These are phyloP conservation scores for Musa itinerans DNA, from an alignment of 176 grass and related monocot species.

Conservation along the genomic window DNA sequence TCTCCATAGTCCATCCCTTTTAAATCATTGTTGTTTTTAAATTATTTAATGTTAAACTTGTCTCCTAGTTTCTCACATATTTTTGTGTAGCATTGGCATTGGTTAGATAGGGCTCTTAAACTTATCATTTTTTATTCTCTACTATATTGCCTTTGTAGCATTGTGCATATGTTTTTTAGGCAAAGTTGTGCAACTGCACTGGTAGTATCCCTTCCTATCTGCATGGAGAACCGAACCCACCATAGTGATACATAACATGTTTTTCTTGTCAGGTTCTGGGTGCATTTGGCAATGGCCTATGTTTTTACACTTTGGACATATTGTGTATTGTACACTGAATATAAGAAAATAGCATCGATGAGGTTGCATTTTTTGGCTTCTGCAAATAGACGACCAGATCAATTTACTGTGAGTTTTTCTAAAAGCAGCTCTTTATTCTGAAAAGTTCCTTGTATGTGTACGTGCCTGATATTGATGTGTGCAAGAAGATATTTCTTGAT, in stretches of 20 bases:
- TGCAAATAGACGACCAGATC: constrained; percentile 71
- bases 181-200: no score
- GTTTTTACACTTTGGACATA: constrained; percentile 82
- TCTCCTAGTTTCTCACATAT: no score
- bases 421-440: neutral
- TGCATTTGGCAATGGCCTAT: constrained; percentile 68
- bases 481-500: neutral
- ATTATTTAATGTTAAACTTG: no score
- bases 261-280: constrained; percentile 56
- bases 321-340: constrained; percentile 67
- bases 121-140: no score
- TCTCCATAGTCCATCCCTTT: no score
- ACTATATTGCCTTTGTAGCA: constrained; percentile 5
- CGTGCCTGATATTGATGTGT: neutral
- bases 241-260: neutral
- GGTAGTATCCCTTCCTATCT: neutral
- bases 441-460: neutral
- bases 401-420: constrained; percentile 58
- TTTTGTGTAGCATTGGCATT: no score
- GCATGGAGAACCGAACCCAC: neutral
- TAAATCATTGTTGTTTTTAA: no score
- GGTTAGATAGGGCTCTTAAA: no score
- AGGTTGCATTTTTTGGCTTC: constrained; percentile 86
- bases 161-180: no score
- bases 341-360: constrained; percentile 73